A percentile compares a stretch with the other conserved stretches of the same genome.
Conservation (phyloP, 1,284 basidiomycete genomes). For the Leccinum pachyderme region DNA sequence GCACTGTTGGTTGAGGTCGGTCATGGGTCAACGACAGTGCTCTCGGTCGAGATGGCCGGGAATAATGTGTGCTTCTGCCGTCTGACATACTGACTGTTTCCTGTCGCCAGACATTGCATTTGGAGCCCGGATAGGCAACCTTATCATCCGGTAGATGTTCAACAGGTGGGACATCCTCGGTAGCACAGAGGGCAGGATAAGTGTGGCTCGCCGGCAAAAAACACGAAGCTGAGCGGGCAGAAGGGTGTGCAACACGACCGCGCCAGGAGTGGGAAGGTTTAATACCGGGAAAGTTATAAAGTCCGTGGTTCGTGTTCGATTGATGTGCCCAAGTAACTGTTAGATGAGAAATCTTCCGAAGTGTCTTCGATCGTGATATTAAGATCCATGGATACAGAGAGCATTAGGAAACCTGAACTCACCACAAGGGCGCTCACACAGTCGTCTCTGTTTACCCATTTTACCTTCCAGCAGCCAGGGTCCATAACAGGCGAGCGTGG, state of each 20-base stretch:
- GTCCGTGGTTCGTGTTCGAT: constrained; percentile 22
- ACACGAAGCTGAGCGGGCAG: constrained; percentile 13
- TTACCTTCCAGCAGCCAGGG: constrained; percentile 64
- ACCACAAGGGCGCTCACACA: constrained; percentile 71
- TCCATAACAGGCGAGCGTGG: constrained; percentile 58
- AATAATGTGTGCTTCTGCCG: constrained; percentile 1
- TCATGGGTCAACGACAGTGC: constrained; percentile 30
- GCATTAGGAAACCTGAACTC: constrained; percentile 17
- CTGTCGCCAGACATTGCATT: constrained; percentile 17
- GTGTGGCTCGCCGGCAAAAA: constrained; percentile 26
- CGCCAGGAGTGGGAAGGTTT: constrained; percentile 27
- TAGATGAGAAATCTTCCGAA: constrained; percentile 65
- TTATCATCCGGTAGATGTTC: constrained; percentile 4
- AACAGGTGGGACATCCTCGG: background rate
- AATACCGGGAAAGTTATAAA: constrained; percentile 11
- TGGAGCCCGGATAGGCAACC: background rate
- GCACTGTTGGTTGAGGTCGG: constrained; percentile 18
- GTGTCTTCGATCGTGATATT: constrained; percentile 43
- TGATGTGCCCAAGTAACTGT: constrained; percentile 79
- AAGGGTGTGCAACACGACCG: constrained; percentile 5
- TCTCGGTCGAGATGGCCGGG: constrained; percentile 24
- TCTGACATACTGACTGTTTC: background rate
- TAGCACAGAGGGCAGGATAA: constrained; percentile 16
- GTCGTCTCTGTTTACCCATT: constrained; percentile 73
- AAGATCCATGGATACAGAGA: constrained; percentile 3